A percentile compares a stretch with the other conserved stretches of the same genome.
phyloP scores from a whole-genome alignment of 202 grass and related monocot genomes.

The Sporobolus alterniflorus region DNA sequence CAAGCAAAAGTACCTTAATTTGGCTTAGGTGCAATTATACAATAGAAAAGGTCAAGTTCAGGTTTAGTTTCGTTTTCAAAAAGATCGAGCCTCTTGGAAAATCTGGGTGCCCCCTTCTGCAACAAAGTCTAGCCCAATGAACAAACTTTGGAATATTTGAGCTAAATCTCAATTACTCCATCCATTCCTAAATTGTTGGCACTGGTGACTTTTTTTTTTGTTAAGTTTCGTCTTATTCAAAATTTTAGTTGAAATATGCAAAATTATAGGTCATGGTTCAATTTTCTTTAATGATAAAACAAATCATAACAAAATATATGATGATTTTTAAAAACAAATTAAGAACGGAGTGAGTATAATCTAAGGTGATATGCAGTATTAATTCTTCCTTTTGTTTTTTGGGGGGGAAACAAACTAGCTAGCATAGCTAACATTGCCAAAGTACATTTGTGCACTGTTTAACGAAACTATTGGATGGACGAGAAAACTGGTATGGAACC shows the following conservation, averaged over 20 bases:
- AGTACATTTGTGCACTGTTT: no score
- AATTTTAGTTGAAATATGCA: no score
- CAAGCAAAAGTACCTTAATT: constrained; percentile 24
- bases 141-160: not conserved
- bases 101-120: not conserved
- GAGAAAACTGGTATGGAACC: not conserved
- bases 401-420: not conserved
- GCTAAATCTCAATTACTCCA: not conserved
- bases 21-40: constrained; percentile 7
- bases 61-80: not conserved
- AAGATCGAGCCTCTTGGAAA: not conserved
- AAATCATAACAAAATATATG: no score
- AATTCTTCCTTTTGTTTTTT: not conserved
- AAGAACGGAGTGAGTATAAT: no score
- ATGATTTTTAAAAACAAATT: no score
- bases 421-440: no score
- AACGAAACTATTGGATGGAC: not conserved
- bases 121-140: not conserved
- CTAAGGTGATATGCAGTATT: no score
- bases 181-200: no score
- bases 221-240: no score
- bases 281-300: no score
- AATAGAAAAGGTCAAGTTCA: not conserved
- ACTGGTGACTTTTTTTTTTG: no score
- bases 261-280: no score